Conservation (phyloP, 2,329 filamentous ascomycete genomes). For the Mycosphaerelloides madeirae region DNA sequence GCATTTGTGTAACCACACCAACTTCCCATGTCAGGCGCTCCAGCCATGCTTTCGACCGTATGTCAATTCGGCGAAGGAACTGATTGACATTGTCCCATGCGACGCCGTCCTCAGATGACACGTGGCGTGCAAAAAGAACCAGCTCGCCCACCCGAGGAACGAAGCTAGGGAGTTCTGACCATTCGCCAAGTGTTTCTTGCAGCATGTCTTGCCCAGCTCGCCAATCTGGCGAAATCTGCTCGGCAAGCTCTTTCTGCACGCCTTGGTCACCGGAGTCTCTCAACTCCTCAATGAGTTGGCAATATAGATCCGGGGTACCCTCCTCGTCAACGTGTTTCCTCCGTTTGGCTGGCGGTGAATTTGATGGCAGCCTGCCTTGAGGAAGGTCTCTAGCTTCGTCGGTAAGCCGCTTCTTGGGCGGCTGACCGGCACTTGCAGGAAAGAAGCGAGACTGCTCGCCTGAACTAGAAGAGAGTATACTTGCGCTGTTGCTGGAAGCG, state of each 20-base stretch:
- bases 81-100: conserved; percentile 24
- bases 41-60: conserved; percentile 6
- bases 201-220: conserved; percentile 45
- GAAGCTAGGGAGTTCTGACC: conserved; percentile 46
- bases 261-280: conserved; percentile 30
- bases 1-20: conserved; percentile 51
- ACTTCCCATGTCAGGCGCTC: conserved; percentile 51
- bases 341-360: conserved; percentile 10
- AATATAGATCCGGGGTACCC: conserved; percentile 52
- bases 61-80: conserved; percentile 20
- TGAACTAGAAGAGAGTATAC: conserved; percentile 15
- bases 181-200: conserved; percentile 37
- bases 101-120: conserved; percentile 29
- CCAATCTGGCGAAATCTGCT: conserved; percentile 55
- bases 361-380: conserved; percentile 10
- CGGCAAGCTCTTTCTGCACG: conserved; percentile 44
- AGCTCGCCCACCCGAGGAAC: conserved; percentile 54
- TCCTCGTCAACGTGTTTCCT: conserved; percentile 43
- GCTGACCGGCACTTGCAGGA: not conserved
- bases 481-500: conserved; percentile 5
- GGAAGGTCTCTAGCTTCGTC: conserved; percentile 5
- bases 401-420: not conserved
- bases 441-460: conserved; percentile 10
- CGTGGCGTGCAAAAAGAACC: conserved; percentile 48
- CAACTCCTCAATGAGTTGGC: conserved; percentile 47